A percentile compares a stretch with the other conserved stretches of the same genome.
Conservation (phyloP, 768 basidiomycete species). For the Tylopilus cervinicoccineus region DNA sequence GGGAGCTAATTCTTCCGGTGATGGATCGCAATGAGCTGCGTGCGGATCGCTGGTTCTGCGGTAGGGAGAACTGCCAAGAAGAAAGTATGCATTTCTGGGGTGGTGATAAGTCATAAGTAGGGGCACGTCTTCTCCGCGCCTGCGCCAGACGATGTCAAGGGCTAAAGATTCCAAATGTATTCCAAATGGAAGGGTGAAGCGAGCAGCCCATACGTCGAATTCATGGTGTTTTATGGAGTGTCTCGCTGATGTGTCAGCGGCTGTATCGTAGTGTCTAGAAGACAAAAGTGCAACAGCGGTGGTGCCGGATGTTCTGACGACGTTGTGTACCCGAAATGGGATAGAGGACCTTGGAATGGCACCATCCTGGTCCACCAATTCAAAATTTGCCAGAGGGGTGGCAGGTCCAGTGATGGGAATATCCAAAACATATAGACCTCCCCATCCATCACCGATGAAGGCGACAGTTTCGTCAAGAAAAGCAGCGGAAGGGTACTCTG, state of each 20-base stretch:
- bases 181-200: constrained; percentile 44
- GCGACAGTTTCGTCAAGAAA: constrained; percentile 49
- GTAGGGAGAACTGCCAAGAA: constrained; percentile 59
- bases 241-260: constrained; percentile 16
- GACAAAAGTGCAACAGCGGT: constrained; percentile 51
- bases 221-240: constrained; percentile 32
- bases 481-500: constrained; percentile 71
- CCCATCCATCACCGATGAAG: constrained; percentile 67
- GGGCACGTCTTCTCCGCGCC: constrained; percentile 69
- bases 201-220: constrained; percentile 67
- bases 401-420: constrained; percentile 39
- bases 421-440: constrained; percentile 59
- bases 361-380: constrained; percentile 31
- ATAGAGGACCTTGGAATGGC: constrained; percentile 24
- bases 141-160: constrained; percentile 63
- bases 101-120: constrained; percentile 49
- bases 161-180: constrained; percentile 28
- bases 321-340: constrained; percentile 40
- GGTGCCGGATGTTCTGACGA: constrained; percentile 34
- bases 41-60: constrained; percentile 34
- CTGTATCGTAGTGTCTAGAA: constrained; percentile 45
- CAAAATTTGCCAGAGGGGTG: constrained; percentile 49
- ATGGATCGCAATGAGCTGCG: constrained; percentile 48
- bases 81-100: constrained; percentile 43
- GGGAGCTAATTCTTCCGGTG: constrained; percentile 61